A percentile compares a stretch with the other conserved stretches of the same genome.
Evolutionary conservation across 2,329 filamentous ascomycete species (phyloP).

Genomic region (Cucurbitaria berberidis): DNA sequence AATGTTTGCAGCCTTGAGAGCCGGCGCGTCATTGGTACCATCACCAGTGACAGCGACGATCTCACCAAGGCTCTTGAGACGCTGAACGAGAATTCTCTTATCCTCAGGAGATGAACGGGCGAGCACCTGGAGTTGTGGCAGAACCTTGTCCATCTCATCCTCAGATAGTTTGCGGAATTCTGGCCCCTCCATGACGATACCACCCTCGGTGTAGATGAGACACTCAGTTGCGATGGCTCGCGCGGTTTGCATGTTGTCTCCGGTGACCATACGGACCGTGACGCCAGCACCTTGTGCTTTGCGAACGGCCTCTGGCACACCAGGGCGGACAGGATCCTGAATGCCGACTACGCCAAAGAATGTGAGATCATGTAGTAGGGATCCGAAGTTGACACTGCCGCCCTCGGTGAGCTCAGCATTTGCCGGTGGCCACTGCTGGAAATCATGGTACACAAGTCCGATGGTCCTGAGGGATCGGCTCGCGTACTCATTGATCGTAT

Average conservation of each 20-base stretch:
- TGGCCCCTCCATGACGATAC: constrained; percentile 82
- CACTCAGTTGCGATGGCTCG: constrained; percentile 97
- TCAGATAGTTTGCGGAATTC: constrained; percentile 86
- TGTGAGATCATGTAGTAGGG: constrained; percentile 61
- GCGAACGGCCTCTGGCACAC: constrained; percentile 82
- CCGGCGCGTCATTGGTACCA: constrained; percentile 95
- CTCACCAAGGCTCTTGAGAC: constrained; percentile 86
- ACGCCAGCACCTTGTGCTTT: constrained; percentile 92
- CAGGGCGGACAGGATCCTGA: constrained; percentile 91
- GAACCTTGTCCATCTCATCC: constrained; percentile 78
- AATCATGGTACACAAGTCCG: constrained; percentile 50
- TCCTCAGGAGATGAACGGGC: constrained; percentile 95
- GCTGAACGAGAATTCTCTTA: constrained; percentile 93
- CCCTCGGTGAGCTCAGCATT: constrained; percentile 25
- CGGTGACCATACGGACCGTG: constrained; percentile 94
- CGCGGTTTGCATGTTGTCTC: constrained; percentile 94
- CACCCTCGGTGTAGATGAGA: constrained; percentile 79
- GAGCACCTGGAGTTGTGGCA: constrained; percentile 83
- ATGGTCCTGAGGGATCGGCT: constrained; percentile 52
- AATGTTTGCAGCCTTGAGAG: constrained; percentile 96
- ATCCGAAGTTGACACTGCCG: constrained; percentile 28
- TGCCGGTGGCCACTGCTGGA: constrained; percentile 43
- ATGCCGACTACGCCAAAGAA: constrained; percentile 91
- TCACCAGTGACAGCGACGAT: constrained; percentile 98
- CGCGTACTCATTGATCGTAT: constrained; percentile 49